Base-by-base conservation (phyloP, 1,139 yeast species). In the Kurtzmaniella quercitrusa region DNA sequence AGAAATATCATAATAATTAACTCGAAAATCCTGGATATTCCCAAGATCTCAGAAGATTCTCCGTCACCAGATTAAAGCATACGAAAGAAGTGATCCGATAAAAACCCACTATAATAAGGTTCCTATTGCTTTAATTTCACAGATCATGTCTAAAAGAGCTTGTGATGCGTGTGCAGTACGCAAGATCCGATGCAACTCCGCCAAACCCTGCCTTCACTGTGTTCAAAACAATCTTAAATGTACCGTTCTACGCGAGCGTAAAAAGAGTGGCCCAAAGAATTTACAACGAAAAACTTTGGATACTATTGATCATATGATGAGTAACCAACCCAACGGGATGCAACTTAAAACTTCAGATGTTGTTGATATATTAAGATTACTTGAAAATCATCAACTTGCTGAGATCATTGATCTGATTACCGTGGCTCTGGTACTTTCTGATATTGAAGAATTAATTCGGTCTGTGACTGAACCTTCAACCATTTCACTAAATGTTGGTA, bases 121-220 rank as follows among this genome's bases (percentile, higher is more conserved):
- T n/a, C n/a, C n/a, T n/a, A n/a, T n/a, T n/a, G n/a, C n/a, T n/a
- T n/a, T n/a, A n/a, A 26, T 5, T 9, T 26, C 30, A 26, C 12
- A 5, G 14, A 30, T 14, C 14, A 30, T 37, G 39, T 6, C 28
- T 12, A 37, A 37, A 18, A 9, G 68, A 41, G 69, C 77, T 8
- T 71, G 77, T 48, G 77, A 71, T 49, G 76, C 72, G 6, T 71
- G 77, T 54, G 69, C 75, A 17, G 59, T 68, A 16, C 50, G 76
- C 32, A 71, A 71, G 50, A 71, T 70, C 30, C 64, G 64, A 44
- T 71, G 77, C 53, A 74, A 68, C 43, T 57, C 56, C 21, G 50
- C 49, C 33, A 59, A 71, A 33, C 77, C 76, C 1, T 71, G 77
- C 53, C 42, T 52, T 30, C 71, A 66, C 44, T 71, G 77, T 54